phyloP scores from a whole-genome alignment of 2,329 filamentous ascomycete species.

The Colletotrichum coccodes region DNA sequence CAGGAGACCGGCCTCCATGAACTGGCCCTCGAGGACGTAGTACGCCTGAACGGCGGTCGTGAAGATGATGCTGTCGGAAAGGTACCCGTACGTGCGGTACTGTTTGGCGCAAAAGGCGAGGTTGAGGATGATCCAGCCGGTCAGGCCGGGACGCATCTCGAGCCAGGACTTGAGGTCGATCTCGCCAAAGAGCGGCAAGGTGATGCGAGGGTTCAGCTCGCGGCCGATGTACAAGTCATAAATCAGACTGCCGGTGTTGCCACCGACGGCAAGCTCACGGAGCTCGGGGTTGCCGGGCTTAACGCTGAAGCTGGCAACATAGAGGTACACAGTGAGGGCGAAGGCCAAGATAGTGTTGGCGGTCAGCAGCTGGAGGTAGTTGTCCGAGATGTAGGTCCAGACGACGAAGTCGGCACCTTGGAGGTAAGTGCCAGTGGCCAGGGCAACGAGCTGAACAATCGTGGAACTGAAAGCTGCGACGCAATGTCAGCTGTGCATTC shows the following conservation, averaged over 20 bases:
- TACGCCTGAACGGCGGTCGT: constrained; percentile 71
- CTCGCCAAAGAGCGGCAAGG: constrained; percentile 71
- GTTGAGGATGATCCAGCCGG: constrained; percentile 77
- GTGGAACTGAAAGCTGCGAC: constrained; percentile 14
- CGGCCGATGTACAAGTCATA: constrained; percentile 84
- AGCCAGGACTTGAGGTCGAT: constrained; percentile 78
- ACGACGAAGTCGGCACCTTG: constrained; percentile 73
- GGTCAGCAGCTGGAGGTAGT: constrained; percentile 74
- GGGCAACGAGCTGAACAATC: constrained; percentile 18
- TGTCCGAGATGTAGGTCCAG: constrained; percentile 79
- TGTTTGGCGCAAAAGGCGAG: constrained; percentile 76
- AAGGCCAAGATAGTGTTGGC: constrained; percentile 72
- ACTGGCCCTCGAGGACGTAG: constrained; percentile 75
- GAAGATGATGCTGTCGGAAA: constrained; percentile 76
- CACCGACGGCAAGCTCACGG: constrained; percentile 74
- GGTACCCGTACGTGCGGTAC: constrained; percentile 73
- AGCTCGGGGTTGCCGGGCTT: constrained; percentile 67
- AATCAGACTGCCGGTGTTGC: constrained; percentile 73
- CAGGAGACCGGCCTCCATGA: constrained; percentile 76
- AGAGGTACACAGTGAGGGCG: constrained; percentile 69
- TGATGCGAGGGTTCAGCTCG: constrained; percentile 77
- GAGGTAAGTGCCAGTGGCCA: constrained; percentile 67
- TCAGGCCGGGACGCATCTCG: constrained; percentile 76
- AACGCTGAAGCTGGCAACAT: constrained; percentile 72
- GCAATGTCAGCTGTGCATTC: neutral